These are phyloP conservation scores for Termitomyces sp. DNA, from an alignment of 768 basidiomycete species.

Conservation along the genomic window DNA sequence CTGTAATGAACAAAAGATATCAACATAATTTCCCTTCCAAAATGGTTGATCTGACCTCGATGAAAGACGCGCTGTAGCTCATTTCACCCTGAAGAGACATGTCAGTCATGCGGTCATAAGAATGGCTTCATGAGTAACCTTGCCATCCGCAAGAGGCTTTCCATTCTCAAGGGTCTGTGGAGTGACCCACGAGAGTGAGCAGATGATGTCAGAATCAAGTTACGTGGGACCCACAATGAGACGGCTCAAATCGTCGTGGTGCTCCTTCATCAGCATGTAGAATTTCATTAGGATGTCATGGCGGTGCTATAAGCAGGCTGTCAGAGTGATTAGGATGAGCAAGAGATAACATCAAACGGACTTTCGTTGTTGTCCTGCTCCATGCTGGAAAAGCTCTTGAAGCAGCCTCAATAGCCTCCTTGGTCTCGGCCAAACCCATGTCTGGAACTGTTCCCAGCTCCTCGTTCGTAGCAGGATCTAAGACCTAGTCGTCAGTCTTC, in stretches of 20 bases:
- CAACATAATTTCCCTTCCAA: not conserved
- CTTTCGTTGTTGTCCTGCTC: slow-evolving; percentile 87
- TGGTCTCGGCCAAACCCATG: slow-evolving; percentile 82
- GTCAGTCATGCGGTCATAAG: slow-evolving; percentile 4
- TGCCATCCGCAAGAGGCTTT: slow-evolving; percentile 81
- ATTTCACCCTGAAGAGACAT: slow-evolving; percentile 66
- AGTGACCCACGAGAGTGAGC: slow-evolving; percentile 6
- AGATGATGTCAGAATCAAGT: slow-evolving; percentile 22
- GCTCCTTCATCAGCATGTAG: slow-evolving; percentile 72
- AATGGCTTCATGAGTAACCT: slow-evolving; percentile 41
- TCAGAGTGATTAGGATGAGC: not conserved
- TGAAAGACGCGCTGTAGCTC: slow-evolving; percentile 78
- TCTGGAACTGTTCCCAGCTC: slow-evolving; percentile 86
- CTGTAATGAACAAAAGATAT: slow-evolving; percentile 31
- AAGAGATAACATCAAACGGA: slow-evolving; percentile 25
- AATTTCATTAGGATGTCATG: slow-evolving; percentile 84
- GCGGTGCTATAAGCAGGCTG: slow-evolving; percentile 49
- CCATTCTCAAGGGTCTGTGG: slow-evolving; percentile 91
- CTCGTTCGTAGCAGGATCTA: slow-evolving; percentile 88
- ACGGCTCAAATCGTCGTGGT: slow-evolving; percentile 82
- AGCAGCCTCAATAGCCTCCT: slow-evolving; percentile 82
- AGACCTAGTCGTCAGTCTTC: not conserved
- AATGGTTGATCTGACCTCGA: slow-evolving; percentile 53
- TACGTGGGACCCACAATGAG: slow-evolving; percentile 62
- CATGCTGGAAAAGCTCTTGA: slow-evolving; percentile 77